A percentile compares a stretch with the other conserved stretches of the same genome.
Evolutionary conservation across 2,329 filamentous ascomycete genomes (phyloP).

Genomic region (Magnaporthiopsis incrustans): DNA sequence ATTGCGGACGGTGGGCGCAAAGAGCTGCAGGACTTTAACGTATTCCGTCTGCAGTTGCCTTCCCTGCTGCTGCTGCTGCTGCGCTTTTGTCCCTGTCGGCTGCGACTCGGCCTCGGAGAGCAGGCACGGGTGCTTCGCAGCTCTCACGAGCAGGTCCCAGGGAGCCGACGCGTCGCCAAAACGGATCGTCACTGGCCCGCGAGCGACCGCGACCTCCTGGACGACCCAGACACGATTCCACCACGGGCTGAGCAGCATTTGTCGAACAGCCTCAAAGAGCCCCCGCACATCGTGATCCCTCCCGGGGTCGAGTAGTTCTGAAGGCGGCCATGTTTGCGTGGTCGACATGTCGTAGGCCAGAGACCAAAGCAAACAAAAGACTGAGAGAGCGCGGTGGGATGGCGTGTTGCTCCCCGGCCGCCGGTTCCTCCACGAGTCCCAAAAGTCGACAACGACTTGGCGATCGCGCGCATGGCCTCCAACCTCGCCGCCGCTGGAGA

Average conservation of each 20-base stretch:
- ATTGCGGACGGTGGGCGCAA: slow-evolving; percentile 4
- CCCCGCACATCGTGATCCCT: neutral
- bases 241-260: neutral
- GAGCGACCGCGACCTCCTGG: slow-evolving; percentile 13
- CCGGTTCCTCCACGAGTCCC: neutral
- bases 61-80: no score
- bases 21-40: slow-evolving; percentile 8
- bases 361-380: neutral
- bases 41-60: slow-evolving; percentile 8
- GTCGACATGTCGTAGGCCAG: neutral
- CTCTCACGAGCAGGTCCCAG: neutral
- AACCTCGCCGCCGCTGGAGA: neutral
- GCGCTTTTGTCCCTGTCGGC: no score
- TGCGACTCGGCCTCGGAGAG: no score
- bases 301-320: neutral
- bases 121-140: neutral
- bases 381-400: neutral
- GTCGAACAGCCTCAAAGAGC: neutral
- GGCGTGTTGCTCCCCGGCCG: neutral
- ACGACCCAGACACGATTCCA: slow-evolving; percentile 9
- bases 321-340: neutral
- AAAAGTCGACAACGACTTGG: neutral
- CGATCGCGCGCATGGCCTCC: neutral
- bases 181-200: slow-evolving; percentile 2
- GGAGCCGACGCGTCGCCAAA: neutral